A percentile compares a stretch with the other conserved stretches of the same genome.
These are phyloP conservation scores for Pseudoturritis turrita DNA, from an alignment of 345 rosid genomes.

Conservation along the genomic window DNA sequence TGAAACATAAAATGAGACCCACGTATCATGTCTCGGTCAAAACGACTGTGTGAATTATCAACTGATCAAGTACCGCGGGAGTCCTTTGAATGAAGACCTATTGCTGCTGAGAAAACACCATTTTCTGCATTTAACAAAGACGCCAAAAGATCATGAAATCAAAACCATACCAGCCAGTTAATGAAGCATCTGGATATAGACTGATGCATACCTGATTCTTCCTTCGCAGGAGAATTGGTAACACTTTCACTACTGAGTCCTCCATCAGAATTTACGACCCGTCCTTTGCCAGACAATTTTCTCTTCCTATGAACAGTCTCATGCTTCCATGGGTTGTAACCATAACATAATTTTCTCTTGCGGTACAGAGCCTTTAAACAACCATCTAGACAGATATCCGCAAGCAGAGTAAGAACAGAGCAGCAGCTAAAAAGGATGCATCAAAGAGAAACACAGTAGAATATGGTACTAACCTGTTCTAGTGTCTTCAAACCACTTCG, in stretches of 20 bases:
- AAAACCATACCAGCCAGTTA: neutral
- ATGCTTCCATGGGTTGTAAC: conserved; percentile 41
- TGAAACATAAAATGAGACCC: conserved; percentile 11
- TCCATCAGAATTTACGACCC: conserved; percentile 60
- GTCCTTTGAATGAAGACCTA: conserved; percentile 50
- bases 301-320: conserved; percentile 57
- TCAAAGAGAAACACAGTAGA: conserved; percentile 7
- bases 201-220: conserved; percentile 42
- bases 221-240: conserved; percentile 62
- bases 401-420: conserved; percentile 14
- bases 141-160: conserved; percentile 16
- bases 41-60: neutral
- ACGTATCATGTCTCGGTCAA: neutral
- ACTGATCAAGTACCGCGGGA: conserved; percentile 56
- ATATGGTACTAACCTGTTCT: conserved; percentile 52
- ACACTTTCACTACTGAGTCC: conserved; percentile 82
- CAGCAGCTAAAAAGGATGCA: neutral
- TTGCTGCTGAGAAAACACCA: conserved; percentile 39
- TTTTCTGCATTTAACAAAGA: conserved; percentile 35
- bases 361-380: conserved; percentile 45
- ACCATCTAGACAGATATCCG: conserved; percentile 39
- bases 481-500: conserved; percentile 49
- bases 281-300: conserved; percentile 51
- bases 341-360: conserved; percentile 52
- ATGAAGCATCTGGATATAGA: neutral